Evolutionary conservation across 768 basidiomycete genomes (phyloP).

Genomic region (Leccinum fibrillosum): DNA sequence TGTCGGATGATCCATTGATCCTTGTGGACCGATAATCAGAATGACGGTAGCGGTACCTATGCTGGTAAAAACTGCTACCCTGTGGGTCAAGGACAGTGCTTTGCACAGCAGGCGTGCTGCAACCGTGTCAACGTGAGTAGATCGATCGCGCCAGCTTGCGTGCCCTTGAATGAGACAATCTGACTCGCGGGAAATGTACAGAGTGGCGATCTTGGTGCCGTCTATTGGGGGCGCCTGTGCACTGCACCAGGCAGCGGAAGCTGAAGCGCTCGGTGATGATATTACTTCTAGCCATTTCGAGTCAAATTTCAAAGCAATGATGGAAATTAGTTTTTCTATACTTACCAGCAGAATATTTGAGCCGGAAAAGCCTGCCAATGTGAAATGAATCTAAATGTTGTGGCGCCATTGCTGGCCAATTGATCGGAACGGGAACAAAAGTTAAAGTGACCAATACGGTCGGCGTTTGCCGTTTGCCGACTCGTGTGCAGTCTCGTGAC

Average conservation of each 20-base stretch:
- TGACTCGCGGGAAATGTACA: background rate
- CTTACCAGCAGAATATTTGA: background rate
- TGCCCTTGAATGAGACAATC: background rate
- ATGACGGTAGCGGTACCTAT: background rate
- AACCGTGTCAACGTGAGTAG: background rate
- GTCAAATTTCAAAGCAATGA: too few relatives aligned
- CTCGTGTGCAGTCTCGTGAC: too few relatives aligned
- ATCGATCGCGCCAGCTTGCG: background rate
- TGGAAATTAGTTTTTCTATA: background rate
- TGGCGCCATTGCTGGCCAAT: too few relatives aligned
- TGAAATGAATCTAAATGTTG: constrained; percentile 16
- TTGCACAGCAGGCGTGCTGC: background rate
- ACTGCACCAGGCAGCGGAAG: too few relatives aligned
- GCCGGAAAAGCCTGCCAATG: too few relatives aligned
- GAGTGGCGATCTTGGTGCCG: background rate
- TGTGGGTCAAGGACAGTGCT: too few relatives aligned
- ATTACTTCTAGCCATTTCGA: too few relatives aligned
- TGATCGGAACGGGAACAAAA: too few relatives aligned
- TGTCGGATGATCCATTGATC: background rate
- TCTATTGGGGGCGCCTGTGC: too few relatives aligned
- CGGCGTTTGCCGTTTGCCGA: too few relatives aligned
- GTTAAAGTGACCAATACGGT: too few relatives aligned
- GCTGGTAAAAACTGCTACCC: too few relatives aligned
- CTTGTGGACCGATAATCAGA: background rate
- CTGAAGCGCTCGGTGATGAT: background rate